A percentile compares a stretch with the other conserved stretches of the same genome.
Conservation (phyloP, 2,329 filamentous ascomycete genomes). For the Chrysoporthe cubensis region DNA sequence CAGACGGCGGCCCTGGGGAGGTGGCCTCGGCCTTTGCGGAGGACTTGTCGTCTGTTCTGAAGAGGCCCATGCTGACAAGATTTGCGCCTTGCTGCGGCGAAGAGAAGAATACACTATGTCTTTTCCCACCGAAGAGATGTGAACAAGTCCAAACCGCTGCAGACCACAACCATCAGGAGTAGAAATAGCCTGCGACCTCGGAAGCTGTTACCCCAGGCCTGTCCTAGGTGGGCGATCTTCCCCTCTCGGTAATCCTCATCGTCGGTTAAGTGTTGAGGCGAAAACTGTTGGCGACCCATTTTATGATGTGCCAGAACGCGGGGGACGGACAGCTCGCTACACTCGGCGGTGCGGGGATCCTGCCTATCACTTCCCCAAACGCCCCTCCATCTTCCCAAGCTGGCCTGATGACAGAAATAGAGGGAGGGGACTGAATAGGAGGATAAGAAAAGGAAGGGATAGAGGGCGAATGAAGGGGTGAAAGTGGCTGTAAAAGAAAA, state of each 20-base stretch:
- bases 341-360: background rate
- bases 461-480: too few species aligned
- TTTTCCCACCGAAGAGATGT: background rate
- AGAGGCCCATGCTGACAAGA: background rate
- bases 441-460: too few species aligned
- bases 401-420: background rate
- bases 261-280: background rate
- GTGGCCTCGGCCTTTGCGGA: background rate
- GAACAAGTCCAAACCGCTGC: background rate
- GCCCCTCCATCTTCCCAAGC: background rate
- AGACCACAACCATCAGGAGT: background rate
- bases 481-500: too few species aligned
- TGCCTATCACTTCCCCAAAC: background rate
- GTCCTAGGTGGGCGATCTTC: slow-evolving; percentile 2
- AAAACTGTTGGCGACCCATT: background rate
- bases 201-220: background rate
- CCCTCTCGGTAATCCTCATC: background rate
- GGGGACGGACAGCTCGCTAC: background rate
- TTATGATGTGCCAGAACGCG: background rate
- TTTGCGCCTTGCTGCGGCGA: background rate
- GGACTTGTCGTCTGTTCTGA: background rate
- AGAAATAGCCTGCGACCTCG: background rate
- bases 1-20: background rate
- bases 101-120: background rate
- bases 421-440: too few species aligned